Evolutionary conservation across 495 filamentous ascomycete genomes (phyloP).

Genomic region (Aspergillus nanangensis): DNA sequence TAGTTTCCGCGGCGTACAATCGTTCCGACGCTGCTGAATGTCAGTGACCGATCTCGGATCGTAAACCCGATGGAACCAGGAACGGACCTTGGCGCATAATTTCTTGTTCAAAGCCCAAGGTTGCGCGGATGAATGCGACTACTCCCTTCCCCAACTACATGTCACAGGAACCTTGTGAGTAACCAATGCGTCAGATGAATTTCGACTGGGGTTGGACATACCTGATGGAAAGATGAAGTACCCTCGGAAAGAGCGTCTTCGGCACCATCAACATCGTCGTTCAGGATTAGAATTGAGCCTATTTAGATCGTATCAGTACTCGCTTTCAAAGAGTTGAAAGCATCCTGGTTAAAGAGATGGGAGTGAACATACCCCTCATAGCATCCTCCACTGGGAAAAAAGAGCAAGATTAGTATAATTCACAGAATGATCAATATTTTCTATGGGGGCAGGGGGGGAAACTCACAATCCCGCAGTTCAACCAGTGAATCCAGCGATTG

Average conservation of each 20-base stretch:
- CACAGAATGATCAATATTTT: background rate
- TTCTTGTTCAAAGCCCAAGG: constrained; percentile 92
- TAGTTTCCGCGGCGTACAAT: constrained; percentile 73
- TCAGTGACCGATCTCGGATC: constrained; percentile 9
- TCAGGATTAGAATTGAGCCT: constrained; percentile 70
- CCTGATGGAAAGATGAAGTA: constrained; percentile 85
- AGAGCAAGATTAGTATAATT: constrained; percentile 15
- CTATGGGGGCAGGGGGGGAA: background rate
- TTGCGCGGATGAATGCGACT: constrained; percentile 77
- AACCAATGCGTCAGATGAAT: background rate
- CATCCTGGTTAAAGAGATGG: background rate
- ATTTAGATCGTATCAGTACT: constrained; percentile 7
- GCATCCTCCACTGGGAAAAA: constrained; percentile 56
- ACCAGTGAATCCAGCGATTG: constrained; percentile 55
- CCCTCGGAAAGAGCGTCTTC: constrained; percentile 68
- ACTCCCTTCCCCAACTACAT: constrained; percentile 71
- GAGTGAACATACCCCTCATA: constrained; percentile 47
- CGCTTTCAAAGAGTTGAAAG: constrained; percentile 1
- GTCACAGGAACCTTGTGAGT: background rate
- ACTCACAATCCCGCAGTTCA: constrained; percentile 58
- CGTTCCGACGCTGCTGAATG: constrained; percentile 55
- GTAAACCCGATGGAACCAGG: background rate
- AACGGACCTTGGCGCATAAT: constrained; percentile 69
- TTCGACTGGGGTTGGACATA: constrained; percentile 26
- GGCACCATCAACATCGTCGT: constrained; percentile 87